Base-by-base conservation (phyloP, 768 basidiomycete genomes). In the Podaxis sp. region DNA sequence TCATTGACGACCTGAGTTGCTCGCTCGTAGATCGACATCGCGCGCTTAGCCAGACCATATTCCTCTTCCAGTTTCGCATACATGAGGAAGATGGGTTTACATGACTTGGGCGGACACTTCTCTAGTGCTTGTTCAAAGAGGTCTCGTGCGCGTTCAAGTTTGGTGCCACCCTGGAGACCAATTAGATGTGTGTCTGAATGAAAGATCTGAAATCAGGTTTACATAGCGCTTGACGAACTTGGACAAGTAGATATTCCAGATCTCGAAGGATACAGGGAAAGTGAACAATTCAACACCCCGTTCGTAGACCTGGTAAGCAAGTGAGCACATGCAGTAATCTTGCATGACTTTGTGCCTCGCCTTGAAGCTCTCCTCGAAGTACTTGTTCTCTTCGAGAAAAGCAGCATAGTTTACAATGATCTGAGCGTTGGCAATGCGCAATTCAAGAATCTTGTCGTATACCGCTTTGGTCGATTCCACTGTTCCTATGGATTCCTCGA, bases 351-450 rank as follows among this genome's bases (percentile, higher is more conserved):
- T 12, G 12, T 24, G 22, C 19, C 49, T 42, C 69, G 89, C 93
- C 84, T 95, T 97, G 87, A 99, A 99, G 74, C 93, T 94, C 70
- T 99, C 97, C 69, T 99, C 97, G 75, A 92, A 99, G 76, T 99
- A 99, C 68, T 95, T 87, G 76, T 98, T 96, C 73, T 98, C 96
- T 73, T 99, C 96, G 53, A 99, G 77, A 83, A 99, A 99, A 3
- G 91, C 87, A 2, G 97, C 96, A 65, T 96, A 99, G 74, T 99
- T 99, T 75, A 99, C 86, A 68, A 99, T 96, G 66, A 96, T 85
- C 73, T 99, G 97, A 2, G 97, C 96, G 71, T 99, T 99, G 13
- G 97, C 97, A 58, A 99, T 99, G 58, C 95, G 89, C 66, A 99
- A 82, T 66, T 98, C 95, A 69, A 99, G 79, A 59, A 99, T 97